Evolutionary conservation across 1,284 basidiomycete species (phyloP), one percentile per base, ranked within the genome.

Genomic region (Naganishia cerealis): DNA sequence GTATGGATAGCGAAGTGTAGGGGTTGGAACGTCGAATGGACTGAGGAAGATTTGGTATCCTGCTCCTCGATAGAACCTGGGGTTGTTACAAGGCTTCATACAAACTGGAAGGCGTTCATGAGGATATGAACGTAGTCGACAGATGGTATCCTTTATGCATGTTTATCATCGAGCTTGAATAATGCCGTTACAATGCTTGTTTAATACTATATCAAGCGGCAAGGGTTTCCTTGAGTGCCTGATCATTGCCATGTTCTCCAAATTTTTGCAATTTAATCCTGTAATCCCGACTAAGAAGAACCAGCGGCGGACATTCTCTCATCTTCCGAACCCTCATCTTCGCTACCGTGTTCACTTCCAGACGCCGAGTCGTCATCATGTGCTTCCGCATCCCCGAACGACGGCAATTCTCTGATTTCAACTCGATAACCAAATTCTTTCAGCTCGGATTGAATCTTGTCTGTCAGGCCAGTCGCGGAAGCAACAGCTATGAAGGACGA

Each of bases 401-500:
- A 53, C 15, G 79, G 79, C 67, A 81, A 67, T 67, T 86, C 86
- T 72, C 86, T 85, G 74, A 85, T 85, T 76, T 91, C 88, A 46
- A 95, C 90, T 21, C 87, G 83, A 75, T 91, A 99, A 0, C 95
- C 95, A 26, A 84, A 81, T 57, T 82, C 81, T 43, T 80, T 81
- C 67, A 98, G 83, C 18, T 86, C 86, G 54, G 85, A 82, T 38
- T 84, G 84, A 65, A 95, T 89, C 72, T 89, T 86, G 36, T 88
- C 87, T 0, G 87, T 85, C 78, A 94, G 94, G 12, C 88, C 86
- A 21, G 91, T 88, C 9, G 92, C 87, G 24, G 91, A 90, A 7
- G 93, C 89, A 7, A 93, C 87, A 18, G 92, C 88, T 0, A 88
- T 90, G 29, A 93, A 85, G 2, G 92, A 92, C 0, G 87, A 86